Evolutionary conservation across 768 basidiomycete genomes (phyloP).

Genomic region (Dacryopinax primogenitus): DNA sequence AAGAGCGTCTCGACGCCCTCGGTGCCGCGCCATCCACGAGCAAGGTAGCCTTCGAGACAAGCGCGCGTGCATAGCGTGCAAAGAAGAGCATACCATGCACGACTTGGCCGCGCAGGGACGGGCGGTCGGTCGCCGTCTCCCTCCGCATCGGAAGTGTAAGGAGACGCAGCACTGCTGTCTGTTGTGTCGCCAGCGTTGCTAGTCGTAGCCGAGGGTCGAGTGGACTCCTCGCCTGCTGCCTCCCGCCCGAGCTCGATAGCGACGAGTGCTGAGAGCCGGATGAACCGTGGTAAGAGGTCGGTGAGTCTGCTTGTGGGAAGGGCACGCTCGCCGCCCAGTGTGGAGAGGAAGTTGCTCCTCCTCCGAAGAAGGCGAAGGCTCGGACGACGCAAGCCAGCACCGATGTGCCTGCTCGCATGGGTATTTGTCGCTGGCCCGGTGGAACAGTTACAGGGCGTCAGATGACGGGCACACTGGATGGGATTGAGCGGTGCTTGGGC

Average conservation of each 20-base stretch:
- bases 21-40: slow-evolving; percentile 64
- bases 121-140: slow-evolving; percentile 8
- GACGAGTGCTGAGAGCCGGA: slow-evolving; percentile 64
- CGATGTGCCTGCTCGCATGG: slow-evolving; percentile 11
- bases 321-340: slow-evolving; percentile 9
- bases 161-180: slow-evolving; percentile 18
- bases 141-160: slow-evolving; percentile 2
- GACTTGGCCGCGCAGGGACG: slow-evolving; percentile 37
- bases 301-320: slow-evolving; percentile 15
- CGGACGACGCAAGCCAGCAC: slow-evolving; percentile 13
- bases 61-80: slow-evolving; percentile 69
- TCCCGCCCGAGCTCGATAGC: slow-evolving; percentile 66
- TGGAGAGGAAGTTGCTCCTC: not conserved
- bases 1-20: slow-evolving; percentile 58
- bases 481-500: slow-evolving; percentile 1
- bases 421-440: not conserved
- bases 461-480: not conserved
- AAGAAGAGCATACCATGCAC: slow-evolving; percentile 71
- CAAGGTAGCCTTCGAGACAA: slow-evolving; percentile 71
- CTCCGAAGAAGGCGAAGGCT: slow-evolving; percentile 11
- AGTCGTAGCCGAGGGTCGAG: not conserved
- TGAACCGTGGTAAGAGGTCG: slow-evolving; percentile 37
- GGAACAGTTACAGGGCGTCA: not conserved
- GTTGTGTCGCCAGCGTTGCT: not conserved
- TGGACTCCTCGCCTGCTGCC: slow-evolving; percentile 31